Evolutionary conservation across 2,329 filamentous ascomycete species (phyloP).

Genomic region (Ustilaginoidea virens): DNA sequence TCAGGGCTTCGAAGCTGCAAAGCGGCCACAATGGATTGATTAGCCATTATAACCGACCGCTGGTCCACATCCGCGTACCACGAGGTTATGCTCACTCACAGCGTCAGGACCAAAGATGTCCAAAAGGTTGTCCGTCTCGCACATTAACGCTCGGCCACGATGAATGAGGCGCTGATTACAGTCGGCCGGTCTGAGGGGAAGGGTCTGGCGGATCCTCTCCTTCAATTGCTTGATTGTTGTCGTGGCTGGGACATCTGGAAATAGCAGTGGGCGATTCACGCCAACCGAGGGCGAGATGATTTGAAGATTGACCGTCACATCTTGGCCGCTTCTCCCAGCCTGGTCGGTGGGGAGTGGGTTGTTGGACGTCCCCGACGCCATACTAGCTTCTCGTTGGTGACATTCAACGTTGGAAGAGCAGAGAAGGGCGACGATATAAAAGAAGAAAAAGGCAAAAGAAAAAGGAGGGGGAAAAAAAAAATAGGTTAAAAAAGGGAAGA

Average conservation of each 20-base stretch:
- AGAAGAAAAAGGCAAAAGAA: no score
- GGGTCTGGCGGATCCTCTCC: conserved; percentile 35
- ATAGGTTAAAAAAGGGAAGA: no score
- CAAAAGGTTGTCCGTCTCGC: conserved; percentile 38
- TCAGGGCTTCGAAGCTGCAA: conserved; percentile 26
- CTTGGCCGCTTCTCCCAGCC: conserved; percentile 8
- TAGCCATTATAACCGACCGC: no score
- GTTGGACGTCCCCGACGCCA: conserved; percentile 23
- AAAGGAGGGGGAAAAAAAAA: no score
- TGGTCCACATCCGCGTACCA: no score
- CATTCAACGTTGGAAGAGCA: no score
- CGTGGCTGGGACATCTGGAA: conserved; percentile 29
- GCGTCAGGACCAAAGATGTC: conserved; percentile 40
- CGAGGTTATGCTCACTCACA: conserved; percentile 24
- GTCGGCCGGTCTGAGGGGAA: conserved; percentile 34
- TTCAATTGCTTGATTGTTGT: conserved; percentile 44
- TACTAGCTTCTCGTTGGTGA: conserved; percentile 10
- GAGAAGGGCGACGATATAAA: no score
- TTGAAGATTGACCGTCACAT: conserved; percentile 35
- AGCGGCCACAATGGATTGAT: no score
- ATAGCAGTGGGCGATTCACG: conserved; percentile 33
- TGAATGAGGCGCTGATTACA: conserved; percentile 46
- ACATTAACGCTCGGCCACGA: conserved; percentile 37
- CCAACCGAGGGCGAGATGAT: conserved; percentile 43
- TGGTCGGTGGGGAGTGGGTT: conserved; percentile 11